Base-by-base conservation (phyloP, 768 basidiomycete species). In the Hygrophorus pudorinus region DNA sequence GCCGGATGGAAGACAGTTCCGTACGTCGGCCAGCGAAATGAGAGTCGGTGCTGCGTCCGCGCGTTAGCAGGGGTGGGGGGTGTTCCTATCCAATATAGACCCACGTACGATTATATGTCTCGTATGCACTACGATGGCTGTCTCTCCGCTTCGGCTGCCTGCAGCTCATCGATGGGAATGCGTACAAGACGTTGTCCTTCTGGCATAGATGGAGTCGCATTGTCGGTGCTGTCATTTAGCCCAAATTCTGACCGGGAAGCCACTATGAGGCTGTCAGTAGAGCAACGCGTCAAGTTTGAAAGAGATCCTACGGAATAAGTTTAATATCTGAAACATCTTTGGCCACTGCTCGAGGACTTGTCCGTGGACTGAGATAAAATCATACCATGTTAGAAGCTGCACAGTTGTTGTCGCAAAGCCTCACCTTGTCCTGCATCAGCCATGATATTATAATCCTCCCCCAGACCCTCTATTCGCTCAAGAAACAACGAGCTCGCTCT, bases 301-400 rank as follows among this genome's bases (percentile, higher is more conserved):
- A 29, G 28, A 35, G 21, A 46, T 7, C 68, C 81, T 53, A 87
- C 85, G 53, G 57, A 85, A 87, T 47, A 79, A 65, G 45, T 64
- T 73, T 39, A 88, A 64, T 42, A 85, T 85, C 51, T 78, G 73
- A 54, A 88, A 87, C 85, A 88, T 88, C 56, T 75, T 77, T 8
- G 83, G 81, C 85, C 84, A 87, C 49, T 86, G 83, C 46, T 77
- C 77, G 18, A 85, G 71, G 3, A 87, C 83, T 56, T 85, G 75
- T 8, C 85, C 85, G 49, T 82, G 80, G 28, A 81, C 85, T 86
- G 40, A 16, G 38, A 44, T 18, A 33, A 40, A 7, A n/a, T 30
- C 16, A 28, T 21, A 21, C 24, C 24, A 29, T 12, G 12, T 30
- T 32, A 50, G 50, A 45, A 27, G 34, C 20, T 16, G 28, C 21